These are phyloP conservation scores for Cytospora piceae DNA, from an alignment of 2,329 filamentous ascomycete genomes.

Conservation along the genomic window DNA sequence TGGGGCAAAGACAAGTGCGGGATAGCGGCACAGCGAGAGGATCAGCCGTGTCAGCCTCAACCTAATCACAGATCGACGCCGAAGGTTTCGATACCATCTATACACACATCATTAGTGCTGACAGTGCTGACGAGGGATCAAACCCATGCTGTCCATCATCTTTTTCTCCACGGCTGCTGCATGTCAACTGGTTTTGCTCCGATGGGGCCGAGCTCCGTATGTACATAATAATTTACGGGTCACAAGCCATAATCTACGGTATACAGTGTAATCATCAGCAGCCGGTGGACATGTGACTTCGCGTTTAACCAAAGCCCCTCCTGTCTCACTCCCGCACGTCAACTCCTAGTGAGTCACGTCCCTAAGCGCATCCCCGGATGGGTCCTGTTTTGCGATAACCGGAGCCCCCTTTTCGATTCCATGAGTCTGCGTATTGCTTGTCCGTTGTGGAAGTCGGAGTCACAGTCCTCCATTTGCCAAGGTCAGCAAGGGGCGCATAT, in stretches of 20 bases:
- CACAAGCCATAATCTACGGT: too few relatives aligned
- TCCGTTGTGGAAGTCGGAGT: slow-evolving; percentile 14
- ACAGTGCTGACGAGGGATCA: neutral
- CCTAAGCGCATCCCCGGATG: neutral
- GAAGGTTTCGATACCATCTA: neutral
- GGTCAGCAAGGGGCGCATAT: slow-evolving; percentile 13
- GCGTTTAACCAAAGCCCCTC: slow-evolving; percentile 6
- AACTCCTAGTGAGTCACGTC: slow-evolving; percentile 16
- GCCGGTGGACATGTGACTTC: slow-evolving; percentile 17
- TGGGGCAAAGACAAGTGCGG: neutral
- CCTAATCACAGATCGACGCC: neutral
- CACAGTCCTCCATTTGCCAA: slow-evolving; percentile 3
- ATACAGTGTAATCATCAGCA: neutral
- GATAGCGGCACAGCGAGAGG: neutral
- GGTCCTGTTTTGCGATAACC: neutral
- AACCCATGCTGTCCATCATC: too few relatives aligned
- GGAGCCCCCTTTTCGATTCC: neutral
- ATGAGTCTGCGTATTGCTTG: neutral
- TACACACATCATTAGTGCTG: neutral
- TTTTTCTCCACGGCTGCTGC: neutral
- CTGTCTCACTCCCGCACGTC: neutral
- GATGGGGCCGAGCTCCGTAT: neutral
- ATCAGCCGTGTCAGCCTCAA: neutral
- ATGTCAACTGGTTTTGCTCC: neutral
- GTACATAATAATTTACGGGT: too few relatives aligned